These are phyloP conservation scores for Linum trigynum DNA, from an alignment of 345 rosid genomes.

Conservation along the genomic window DNA sequence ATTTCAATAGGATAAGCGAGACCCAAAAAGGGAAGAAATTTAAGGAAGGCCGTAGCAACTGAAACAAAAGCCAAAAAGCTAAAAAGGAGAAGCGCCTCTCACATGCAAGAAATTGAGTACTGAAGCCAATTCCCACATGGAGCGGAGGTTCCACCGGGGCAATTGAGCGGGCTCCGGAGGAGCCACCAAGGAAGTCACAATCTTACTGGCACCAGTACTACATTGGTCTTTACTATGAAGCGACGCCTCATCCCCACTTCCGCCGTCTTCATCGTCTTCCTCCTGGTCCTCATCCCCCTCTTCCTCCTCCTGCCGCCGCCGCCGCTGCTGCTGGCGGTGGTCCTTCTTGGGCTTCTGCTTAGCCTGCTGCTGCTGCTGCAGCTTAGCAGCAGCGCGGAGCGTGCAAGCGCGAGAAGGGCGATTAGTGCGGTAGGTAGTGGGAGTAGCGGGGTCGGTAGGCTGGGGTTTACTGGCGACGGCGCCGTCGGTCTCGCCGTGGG, in stretches of 20 bases:
- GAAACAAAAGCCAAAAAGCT: neutral
- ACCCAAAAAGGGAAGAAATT: slow-evolving; percentile 15
- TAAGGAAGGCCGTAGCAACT: slow-evolving; percentile 10
- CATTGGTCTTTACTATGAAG: slow-evolving; percentile 41
- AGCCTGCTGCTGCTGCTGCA: slow-evolving; percentile 43
- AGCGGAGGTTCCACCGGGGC: slow-evolving; percentile 91
- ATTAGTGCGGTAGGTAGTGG: slow-evolving; percentile 37
- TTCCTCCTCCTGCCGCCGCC: slow-evolving; percentile 16
- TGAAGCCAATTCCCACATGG: slow-evolving; percentile 98
- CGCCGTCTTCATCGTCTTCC: slow-evolving; percentile 19
- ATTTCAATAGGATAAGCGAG: slow-evolving; percentile 6
- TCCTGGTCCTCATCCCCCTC: slow-evolving; percentile 17
- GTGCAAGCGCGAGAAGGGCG: slow-evolving; percentile 97
- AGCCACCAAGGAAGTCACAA: slow-evolving; percentile 67
- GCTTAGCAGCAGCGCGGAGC: slow-evolving; percentile 67
- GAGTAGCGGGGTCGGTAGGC: slow-evolving; percentile 19
- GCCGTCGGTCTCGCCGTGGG: slow-evolving; percentile 11
- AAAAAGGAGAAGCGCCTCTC: slow-evolving; percentile 16
- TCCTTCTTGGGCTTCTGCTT: slow-evolving; percentile 48
- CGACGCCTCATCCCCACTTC: slow-evolving; percentile 13
- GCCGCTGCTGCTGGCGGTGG: slow-evolving; percentile 19
- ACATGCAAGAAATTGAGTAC: slow-evolving; percentile 95
- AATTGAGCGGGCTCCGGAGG: slow-evolving; percentile 74
- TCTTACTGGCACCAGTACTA: slow-evolving; percentile 35
- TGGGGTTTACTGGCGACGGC: slow-evolving; percentile 3